Conservation (phyloP, 2,329 filamentous ascomycete species). For the Myriosclerotinia curreyana region DNA sequence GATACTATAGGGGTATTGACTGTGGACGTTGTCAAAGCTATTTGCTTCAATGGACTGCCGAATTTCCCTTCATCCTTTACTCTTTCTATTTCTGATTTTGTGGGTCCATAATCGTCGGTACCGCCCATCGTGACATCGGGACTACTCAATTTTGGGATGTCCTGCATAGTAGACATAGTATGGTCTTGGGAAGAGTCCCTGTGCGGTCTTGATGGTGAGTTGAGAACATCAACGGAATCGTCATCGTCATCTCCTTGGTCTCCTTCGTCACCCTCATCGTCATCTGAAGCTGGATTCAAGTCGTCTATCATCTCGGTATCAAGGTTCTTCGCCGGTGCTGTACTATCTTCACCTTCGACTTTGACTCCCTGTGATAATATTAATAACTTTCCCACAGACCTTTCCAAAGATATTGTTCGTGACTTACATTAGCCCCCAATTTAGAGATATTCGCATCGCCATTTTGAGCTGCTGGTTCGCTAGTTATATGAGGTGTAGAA, state of each 20-base stretch:
- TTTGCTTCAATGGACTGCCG: conserved; percentile 37
- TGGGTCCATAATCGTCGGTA: conserved; percentile 22
- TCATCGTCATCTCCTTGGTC: conserved; percentile 47
- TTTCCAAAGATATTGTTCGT: not conserved
- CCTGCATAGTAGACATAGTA: conserved; percentile 7
- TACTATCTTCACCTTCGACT: conserved; percentile 27
- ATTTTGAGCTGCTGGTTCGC: conserved; percentile 27
- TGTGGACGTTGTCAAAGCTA: conserved; percentile 34
- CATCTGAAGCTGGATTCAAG: conserved; percentile 35
- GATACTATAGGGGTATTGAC: conserved; percentile 33
- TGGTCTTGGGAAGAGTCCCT: conserved; percentile 26
- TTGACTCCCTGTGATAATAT: conserved; percentile 31
- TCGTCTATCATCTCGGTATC: conserved; percentile 40
- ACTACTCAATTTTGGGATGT: conserved; percentile 23
- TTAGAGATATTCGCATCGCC: conserved; percentile 20
- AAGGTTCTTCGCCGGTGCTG: conserved; percentile 29
- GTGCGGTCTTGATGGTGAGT: conserved; percentile 36
- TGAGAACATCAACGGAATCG: conserved; percentile 41
- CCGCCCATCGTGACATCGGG: conserved; percentile 27
- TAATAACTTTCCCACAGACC: conserved; percentile 10
- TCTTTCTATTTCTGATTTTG: conserved; percentile 25
- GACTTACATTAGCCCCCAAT: conserved; percentile 32
- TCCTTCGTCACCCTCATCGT: conserved; percentile 35
- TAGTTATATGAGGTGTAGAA: conserved; percentile 21
- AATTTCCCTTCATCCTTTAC: conserved; percentile 28